Evolutionary conservation across 768 basidiomycete species (phyloP), one percentile per base, ranked within the genome.

Genomic region (Psilocybe azurescens): DNA sequence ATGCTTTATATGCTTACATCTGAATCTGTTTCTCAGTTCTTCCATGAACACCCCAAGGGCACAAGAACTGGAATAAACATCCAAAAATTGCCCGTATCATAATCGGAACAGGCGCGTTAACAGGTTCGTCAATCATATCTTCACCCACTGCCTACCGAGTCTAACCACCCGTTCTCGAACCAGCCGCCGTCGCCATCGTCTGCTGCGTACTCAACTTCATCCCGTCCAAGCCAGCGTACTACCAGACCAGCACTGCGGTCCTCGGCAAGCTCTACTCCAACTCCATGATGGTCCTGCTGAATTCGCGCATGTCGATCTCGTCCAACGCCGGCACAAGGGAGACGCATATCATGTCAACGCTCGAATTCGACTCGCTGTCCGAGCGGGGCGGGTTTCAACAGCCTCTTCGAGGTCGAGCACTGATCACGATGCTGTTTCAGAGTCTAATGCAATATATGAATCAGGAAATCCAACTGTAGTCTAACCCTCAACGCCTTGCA

Each of bases 221-320:
- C 3, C 59, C 59, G 7, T 44, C 53, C 20, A 44, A 60, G 13
- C 60, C 60, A 24, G 48, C 44, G 38, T 61, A 61, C 33, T 61
- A 61, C 28, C 54, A 61, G 51, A 49, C 53, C 13, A 20, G 46
- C 53, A 36, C 48, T 20, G 36, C 41, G 30, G 24, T 61, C 18
- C 53, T 56, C 32, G 60, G 53, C 18, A 56, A 61, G 20, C 53
- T 33, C n/a, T 61, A 61, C 50, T 56, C 60, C 7, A 61, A 61
- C 47, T 61, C 60, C 29, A 61, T 61, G 60, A 13, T 61, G 18
- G 60, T 56, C 10, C 28, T 39, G 5, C 28, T 61, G 8, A 61
- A 61, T 29, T 50, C 48, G 18, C 48, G 48, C 18, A 18, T 50
- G 9, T 50, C 48, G 18, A 0, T 50, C 5, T 50, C 48, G 24